phyloP scores from a whole-genome alignment of 148 eudicot species.

The Chenopodium quinoa region DNA sequence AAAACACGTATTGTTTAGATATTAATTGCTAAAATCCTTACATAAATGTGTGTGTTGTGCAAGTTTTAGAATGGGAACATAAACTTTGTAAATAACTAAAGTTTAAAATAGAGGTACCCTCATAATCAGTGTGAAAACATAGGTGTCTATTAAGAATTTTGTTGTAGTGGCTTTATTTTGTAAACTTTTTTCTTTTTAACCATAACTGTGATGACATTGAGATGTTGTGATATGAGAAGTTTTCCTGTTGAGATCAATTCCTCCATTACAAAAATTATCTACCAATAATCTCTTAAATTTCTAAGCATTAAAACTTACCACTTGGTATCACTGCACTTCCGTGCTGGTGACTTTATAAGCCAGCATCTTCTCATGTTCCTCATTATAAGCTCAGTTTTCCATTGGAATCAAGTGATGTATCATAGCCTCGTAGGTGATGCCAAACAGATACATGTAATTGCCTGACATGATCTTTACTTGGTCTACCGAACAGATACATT shows the following conservation, averaged over 20 bases:
- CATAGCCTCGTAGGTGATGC: background rate
- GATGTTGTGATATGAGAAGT: background rate
- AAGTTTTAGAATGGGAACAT: too few relatives aligned
- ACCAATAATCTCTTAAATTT: background rate
- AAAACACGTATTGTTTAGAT: too few relatives aligned
- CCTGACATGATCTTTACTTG: background rate
- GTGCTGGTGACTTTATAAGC: background rate
- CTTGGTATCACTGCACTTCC: background rate
- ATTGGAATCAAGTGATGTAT: background rate
- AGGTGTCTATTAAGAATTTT: too few relatives aligned
- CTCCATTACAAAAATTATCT: background rate
- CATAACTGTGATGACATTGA: background rate
- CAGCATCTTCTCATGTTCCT: background rate
- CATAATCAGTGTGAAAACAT: too few relatives aligned
- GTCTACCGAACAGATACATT: background rate
- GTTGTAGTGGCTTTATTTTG: too few relatives aligned
- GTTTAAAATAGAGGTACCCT: too few relatives aligned
- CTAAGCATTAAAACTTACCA: background rate
- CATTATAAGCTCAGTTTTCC: background rate
- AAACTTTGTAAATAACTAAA: too few relatives aligned
- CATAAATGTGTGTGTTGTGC: too few relatives aligned
- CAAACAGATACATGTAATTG: background rate
- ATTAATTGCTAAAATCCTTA: too few relatives aligned
- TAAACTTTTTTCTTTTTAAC: too few relatives aligned
- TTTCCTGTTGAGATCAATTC: background rate